Conservation (phyloP, 2,329 filamentous ascomycete genomes). For the Penicillium freii region DNA sequence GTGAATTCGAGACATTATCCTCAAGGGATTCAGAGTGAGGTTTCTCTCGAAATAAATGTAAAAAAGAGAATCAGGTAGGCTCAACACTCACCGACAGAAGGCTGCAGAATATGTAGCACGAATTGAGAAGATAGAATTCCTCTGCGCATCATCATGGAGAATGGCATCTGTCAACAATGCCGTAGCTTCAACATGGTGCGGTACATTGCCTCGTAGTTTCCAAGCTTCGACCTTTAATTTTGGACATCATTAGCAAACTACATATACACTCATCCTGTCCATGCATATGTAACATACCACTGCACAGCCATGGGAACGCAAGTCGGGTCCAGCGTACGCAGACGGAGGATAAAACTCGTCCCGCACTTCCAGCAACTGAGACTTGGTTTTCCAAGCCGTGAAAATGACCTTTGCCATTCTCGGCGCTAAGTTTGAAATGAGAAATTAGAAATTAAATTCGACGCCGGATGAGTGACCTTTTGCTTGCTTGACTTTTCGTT, state of each 20-base stretch:
- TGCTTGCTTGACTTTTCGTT: conserved; percentile 4
- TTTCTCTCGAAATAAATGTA: neutral
- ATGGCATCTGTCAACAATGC: conserved; percentile 48
- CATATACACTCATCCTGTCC: neutral
- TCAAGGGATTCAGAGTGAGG: neutral
- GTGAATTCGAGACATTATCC: neutral
- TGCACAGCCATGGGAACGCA: conserved; percentile 41
- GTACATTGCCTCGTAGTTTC: conserved; percentile 47
- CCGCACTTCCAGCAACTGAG: conserved; percentile 39
- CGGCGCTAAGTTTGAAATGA: neutral
- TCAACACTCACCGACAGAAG: conserved; percentile 42
- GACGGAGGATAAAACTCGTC: conserved; percentile 41
- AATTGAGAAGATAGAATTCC: conserved; percentile 46
- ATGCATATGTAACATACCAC: conserved; percentile 32
- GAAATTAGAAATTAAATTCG: neutral
- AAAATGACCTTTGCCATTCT: conserved; percentile 43
- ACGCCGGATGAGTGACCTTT: neutral
- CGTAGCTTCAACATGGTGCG: conserved; percentile 48
- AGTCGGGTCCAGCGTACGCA: conserved; percentile 34
- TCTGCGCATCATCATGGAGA: conserved; percentile 42
- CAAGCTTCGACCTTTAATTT: conserved; percentile 42
- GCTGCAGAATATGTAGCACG: conserved; percentile 47
- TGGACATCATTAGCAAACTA: neutral
- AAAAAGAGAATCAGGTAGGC: neutral
- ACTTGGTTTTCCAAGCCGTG: conserved; percentile 43